Base-by-base conservation (phyloP, 2,329 filamentous ascomycete genomes). In the Aspergillus sp. region DNA sequence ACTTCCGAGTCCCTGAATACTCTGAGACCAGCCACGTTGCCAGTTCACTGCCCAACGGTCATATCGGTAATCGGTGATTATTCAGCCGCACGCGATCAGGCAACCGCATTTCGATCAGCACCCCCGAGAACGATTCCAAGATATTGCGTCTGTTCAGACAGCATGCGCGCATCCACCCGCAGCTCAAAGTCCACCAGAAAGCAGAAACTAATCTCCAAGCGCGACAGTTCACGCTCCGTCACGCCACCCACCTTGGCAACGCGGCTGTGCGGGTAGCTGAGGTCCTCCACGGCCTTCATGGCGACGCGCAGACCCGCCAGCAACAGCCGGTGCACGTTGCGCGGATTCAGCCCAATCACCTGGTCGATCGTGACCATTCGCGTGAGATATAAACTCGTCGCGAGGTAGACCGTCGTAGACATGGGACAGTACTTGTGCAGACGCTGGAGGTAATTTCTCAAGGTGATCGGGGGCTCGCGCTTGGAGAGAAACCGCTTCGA, bases 401-500 rank as follows among this genome's bases (percentile, higher is more conserved):
- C 90, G 22, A 99, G 84, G 73, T 96, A 96, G 9, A 97, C 93
- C 20, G 87, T 93, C 0, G 92, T 91, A 56, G 89, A 95, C 83
- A 96, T 91, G 3, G 94, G 92, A 65, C 93, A 97, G 75, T 88
- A 96, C 52, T 84, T 84, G 73, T 97, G 92, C 53, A 97, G 83
- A 14, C 93, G 88, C 63, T 86, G 79, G 20, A 97, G 82, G 67
- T 97, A 99, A 58, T 94, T 88, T 65, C 87, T 83, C 44, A 96
- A 80, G 33, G 85, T 81, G 59, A 97, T 93, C 10, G 88, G 86
- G 17, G 94, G 93, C 14, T 90, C 85, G 47, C 85, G 83, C 69
- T 94, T 96, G 58, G 88, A 93, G 76, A 94, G 95, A 73, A 99
- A 99, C 65, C 94, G 94, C 60, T 91, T 85, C 16, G 90, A 90